Evolutionary conservation across 768 basidiomycete genomes (phyloP), one percentile per base, ranked within the genome.

Genomic region (Pisolithus microcarpus): DNA sequence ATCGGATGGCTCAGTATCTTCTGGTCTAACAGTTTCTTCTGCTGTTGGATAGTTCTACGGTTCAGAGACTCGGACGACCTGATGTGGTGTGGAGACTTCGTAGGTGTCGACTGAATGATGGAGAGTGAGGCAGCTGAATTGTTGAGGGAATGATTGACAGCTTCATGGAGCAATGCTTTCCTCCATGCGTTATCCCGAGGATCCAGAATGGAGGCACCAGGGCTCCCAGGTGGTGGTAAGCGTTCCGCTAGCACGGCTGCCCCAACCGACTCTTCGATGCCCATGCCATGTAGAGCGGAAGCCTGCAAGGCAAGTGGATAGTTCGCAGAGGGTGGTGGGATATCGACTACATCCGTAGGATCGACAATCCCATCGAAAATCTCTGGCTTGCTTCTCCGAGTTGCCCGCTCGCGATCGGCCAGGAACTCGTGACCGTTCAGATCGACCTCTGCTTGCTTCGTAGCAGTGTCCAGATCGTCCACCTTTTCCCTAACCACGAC

Each of bases 401-500:
- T 67, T 28, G 61, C 47, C 42, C 65, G 67, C 53, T 69, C 74
- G 52, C 75, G 70, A 52, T 80, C 80, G 47, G 72, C 65, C 49
- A 71, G 67, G 31, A 71, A 71, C 18, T 72, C 76, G 21, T 79
- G 78, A 30, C 71, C 62, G 58, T 83, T 83, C 62, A 89, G 70
- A 50, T 88, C 85, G 53, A 80, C 76, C 58, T 90, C 85, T 8
- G 83, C 84, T 61, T 87, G 84, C 61, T 81, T 84, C 13, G 85
- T 86, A 26, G 88, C 89, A 40, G 73, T 68, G 38, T 68, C 73
- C 44, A 91, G 66, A 54, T 91, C 84, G 28, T 76, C 72, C 80
- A 92, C 80, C 62, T 81, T 84, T 65, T 92, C 90, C 40, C 89
- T 79, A 42, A 91, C 84, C 21, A 92, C 90, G 1, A 89, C 87